Conservation (phyloP, 2,329 filamentous ascomycete genomes). For the Fusarium metavorans region DNA sequence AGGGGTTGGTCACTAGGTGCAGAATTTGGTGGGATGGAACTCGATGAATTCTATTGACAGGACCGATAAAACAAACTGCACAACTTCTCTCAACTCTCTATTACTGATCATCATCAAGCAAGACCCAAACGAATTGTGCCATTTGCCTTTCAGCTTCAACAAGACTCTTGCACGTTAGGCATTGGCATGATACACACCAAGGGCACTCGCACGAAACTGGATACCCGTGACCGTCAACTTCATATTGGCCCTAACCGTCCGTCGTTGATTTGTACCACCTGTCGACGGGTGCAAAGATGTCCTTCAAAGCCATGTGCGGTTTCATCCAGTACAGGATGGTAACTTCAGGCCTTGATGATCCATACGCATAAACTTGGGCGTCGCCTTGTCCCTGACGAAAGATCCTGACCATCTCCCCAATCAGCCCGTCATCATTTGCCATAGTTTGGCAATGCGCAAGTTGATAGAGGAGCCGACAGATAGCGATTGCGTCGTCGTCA, state of each 20-base stretch:
- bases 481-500: neutral
- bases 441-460: neutral
- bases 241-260: neutral
- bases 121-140: neutral
- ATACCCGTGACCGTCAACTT: neutral
- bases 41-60: neutral
- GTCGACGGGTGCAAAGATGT: neutral
- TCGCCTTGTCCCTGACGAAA: neutral
- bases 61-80: neutral
- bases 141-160: neutral
- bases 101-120: neutral
- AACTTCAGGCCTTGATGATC: neutral
- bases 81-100: neutral
- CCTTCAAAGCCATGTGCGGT: neutral
- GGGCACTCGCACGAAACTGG: neutral
- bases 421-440: neutral
- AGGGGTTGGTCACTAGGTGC: conserved; percentile 1
- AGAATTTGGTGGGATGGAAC: neutral
- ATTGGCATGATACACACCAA: neutral
- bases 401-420: neutral
- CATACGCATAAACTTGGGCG: neutral
- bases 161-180: neutral
- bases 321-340: neutral
- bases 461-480: neutral
- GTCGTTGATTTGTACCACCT: neutral